Conservation (phyloP, 2,329 filamentous ascomycete species). For the Pleoardoris graminearum region DNA sequence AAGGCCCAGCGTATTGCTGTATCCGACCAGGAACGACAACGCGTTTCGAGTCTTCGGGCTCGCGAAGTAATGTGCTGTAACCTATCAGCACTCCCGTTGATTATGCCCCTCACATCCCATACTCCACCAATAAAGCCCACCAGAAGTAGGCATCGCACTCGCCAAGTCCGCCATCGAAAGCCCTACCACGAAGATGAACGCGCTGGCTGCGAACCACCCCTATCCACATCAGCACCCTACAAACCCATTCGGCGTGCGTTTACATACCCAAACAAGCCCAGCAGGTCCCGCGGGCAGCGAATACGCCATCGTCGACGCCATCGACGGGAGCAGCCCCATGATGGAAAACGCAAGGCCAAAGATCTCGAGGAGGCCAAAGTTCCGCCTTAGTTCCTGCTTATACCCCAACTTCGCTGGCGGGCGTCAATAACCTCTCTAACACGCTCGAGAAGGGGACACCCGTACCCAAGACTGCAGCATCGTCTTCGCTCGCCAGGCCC, state of each 20-base stretch:
- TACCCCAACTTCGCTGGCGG: conserved; percentile 42
- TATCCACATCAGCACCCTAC: conserved; percentile 16
- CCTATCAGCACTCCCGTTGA: conserved; percentile 31
- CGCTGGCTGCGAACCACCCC: conserved; percentile 62
- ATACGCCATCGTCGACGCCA: conserved; percentile 62
- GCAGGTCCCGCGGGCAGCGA: conserved; percentile 63
- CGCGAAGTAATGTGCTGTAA: conserved; percentile 58
- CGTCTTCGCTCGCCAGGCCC: conserved; percentile 42
- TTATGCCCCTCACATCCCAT: conserved; percentile 18
- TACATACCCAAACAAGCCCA: conserved; percentile 62
- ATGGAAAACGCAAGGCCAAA: conserved; percentile 56
- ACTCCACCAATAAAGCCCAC: conserved; percentile 62
- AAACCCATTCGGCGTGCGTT: not conserved
- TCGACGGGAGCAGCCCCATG: conserved; percentile 65
- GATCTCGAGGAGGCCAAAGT: conserved; percentile 65
- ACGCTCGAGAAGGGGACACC: too few species aligned
- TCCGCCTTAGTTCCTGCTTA: conserved; percentile 64
- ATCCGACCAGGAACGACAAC: conserved; percentile 63
- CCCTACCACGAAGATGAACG: conserved; percentile 62
- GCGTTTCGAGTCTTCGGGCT: conserved; percentile 59
- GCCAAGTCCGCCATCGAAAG: conserved; percentile 58
- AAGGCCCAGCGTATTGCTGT: conserved; percentile 62
- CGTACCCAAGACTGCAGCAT: conserved; percentile 48
- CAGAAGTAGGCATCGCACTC: conserved; percentile 59
- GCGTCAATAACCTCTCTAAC: not conserved